Evolutionary conservation across 139 green algal genomes (phyloP).

Genomic region (Limnomonas spitsbergensis): DNA sequence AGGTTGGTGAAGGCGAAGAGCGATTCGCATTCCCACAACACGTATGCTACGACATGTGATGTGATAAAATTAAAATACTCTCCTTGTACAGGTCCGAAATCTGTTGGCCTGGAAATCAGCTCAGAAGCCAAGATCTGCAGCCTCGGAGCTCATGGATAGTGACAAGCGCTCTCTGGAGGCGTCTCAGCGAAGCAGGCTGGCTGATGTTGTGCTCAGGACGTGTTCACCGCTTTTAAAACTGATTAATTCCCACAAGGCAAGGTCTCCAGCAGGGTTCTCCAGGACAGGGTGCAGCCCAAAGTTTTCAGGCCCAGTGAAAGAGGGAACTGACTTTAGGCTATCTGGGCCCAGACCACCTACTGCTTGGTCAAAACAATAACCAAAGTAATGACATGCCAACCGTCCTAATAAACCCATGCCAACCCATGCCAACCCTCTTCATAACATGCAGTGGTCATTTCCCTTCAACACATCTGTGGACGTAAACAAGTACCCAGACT

Average conservation of each 20-base stretch:
- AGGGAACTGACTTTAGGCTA: no score
- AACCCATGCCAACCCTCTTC: no score
- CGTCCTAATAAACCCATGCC: no score
- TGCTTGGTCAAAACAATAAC: no score
- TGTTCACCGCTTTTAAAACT: constrained; percentile 16
- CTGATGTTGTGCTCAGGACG: constrained; percentile 23
- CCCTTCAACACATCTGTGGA: constrained; percentile 86
- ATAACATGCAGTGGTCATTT: constrained; percentile 73
- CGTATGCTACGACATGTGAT: neutral
- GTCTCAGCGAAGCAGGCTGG: constrained; percentile 14
- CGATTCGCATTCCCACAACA: neutral
- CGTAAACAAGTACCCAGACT: constrained; percentile 64
- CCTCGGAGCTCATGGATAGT: constrained; percentile 24
- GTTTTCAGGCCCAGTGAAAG: neutral
- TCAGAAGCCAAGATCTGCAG: constrained; percentile 9
- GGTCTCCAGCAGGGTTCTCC: neutral
- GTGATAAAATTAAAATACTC: neutral
- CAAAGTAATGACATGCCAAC: no score
- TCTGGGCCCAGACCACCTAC: no score
- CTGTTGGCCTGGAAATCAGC: constrained; percentile 29
- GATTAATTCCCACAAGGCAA: constrained; percentile 34
- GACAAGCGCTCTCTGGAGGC: constrained; percentile 24
- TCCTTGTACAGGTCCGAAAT: constrained; percentile 28
- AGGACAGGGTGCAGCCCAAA: neutral
- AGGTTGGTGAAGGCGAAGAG: constrained; percentile 20